Evolutionary conservation across 768 basidiomycete genomes (phyloP).

Genomic region (Sarcodon sp.): DNA sequence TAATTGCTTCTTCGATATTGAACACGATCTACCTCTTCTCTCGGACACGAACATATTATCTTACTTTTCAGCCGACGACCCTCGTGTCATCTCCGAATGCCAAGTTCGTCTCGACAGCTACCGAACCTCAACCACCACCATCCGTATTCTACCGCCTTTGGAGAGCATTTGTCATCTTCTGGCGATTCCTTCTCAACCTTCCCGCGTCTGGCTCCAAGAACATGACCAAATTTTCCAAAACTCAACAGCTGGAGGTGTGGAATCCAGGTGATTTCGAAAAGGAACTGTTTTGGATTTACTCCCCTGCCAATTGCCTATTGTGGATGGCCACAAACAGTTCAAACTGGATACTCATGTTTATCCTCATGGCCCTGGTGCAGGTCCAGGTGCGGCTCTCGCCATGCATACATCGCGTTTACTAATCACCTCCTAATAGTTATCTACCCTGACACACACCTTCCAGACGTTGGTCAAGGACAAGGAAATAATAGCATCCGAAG

Average conservation of each 20-base stretch:
- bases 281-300: constrained; percentile 62
- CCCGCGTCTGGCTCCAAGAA: constrained; percentile 9
- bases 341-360: constrained; percentile 64
- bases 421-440: constrained; percentile 23
- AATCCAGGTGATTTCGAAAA: constrained; percentile 60
- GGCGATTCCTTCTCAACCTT: constrained; percentile 59
- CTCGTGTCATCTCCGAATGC: constrained; percentile 62
- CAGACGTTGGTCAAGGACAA: constrained; percentile 60
- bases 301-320: constrained; percentile 59
- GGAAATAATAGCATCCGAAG: constrained; percentile 63
- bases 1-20: constrained; percentile 38
- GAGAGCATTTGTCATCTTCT: constrained; percentile 39
- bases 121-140: constrained; percentile 1
- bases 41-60: constrained; percentile 54
- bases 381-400: constrained; percentile 37
- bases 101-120: constrained; percentile 37
- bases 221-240: constrained; percentile 26
- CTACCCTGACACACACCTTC: constrained; percentile 41
- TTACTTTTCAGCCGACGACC: constrained; percentile 41
- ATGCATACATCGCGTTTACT: neutral
- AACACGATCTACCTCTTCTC: constrained; percentile 62
- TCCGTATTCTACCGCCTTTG: constrained; percentile 20
- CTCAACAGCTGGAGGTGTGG: constrained; percentile 79
- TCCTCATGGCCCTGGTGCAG: constrained; percentile 57
- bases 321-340: constrained; percentile 61